Base-by-base conservation (phyloP, 2,329 filamentous ascomycete species). In the Huntiella savannae region DNA sequence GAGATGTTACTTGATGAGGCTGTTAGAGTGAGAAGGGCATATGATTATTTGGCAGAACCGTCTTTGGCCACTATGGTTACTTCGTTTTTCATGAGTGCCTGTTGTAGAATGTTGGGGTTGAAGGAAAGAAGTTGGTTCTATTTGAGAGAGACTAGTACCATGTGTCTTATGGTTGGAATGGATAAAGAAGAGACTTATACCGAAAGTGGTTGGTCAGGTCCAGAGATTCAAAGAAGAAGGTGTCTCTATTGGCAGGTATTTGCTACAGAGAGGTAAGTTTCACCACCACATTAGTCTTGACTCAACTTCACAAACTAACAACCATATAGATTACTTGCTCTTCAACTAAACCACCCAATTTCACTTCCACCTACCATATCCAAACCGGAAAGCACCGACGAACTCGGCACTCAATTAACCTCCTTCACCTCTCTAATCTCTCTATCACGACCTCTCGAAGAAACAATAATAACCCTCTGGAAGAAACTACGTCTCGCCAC, bases 21-120 rank as follows among this genome's bases (percentile, higher is more conserved):
- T 1, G 57, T 77, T 12, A 68, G 73, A n/a, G 74, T 79, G 4
- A 69, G 76, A 47, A 77, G 76, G 56, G 70, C 71, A 16, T 71
- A 69, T 52, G 75, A 79, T 49, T 74, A 75, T 51, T 63, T 72
- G 32, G 71, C 74, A 44, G 62, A 62, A 11, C 68, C 75, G 5
- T 72, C 65, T 6, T 58, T 71, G 49, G 73, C 75, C 54, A 70
- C 65, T 39, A 59, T 83, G 10, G 74, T 77, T 49, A 84, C 79
- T n/a, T 85, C 79, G 46, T 85, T 82, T 60, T 86, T 88, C 58
- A 59, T 88, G 19, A 86, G 83, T 54, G 79, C 73, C 34, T 68
- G 77, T 57, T 79, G 86, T 57, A 47, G 45, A 28, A 45, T 47
- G 19, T 38, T 50, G 22, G 45, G 48, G 3, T 15, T 45, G 10